phyloP scores from a whole-genome alignment of 106 monocot genomes.

The Vanilla planifolia region DNA sequence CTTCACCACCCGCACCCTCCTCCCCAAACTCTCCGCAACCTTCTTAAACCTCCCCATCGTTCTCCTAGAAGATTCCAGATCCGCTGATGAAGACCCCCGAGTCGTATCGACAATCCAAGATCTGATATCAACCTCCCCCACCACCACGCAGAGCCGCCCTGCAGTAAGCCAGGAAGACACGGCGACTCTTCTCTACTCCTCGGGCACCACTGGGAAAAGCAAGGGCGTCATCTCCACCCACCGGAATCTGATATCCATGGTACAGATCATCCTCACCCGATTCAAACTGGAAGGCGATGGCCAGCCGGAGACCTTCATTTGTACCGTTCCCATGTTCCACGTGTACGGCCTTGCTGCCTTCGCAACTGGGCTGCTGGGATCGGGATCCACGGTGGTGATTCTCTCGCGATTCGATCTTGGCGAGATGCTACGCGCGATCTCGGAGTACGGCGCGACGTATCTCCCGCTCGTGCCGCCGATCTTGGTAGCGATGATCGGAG shows the following conservation, averaged over 20 bases:
- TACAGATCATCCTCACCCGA: conserved; percentile 23
- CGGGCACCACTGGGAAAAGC: conserved; percentile 78
- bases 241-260: conserved; percentile 37
- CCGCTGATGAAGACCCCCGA: conserved; percentile 14
- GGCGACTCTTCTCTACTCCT: conserved; percentile 79
- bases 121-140: conserved; percentile 17
- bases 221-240: conserved; percentile 66
- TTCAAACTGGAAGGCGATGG: conserved; percentile 16
- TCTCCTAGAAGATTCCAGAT: conserved; percentile 33
- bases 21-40: conserved; percentile 33
- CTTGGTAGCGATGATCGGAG: conserved; percentile 58
- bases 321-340: conserved; percentile 68
- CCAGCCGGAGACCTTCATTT: conserved; percentile 21
- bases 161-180: conserved; percentile 51
- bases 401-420: conserved; percentile 26
- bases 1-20: conserved; percentile 42
- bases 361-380: conserved; percentile 36
- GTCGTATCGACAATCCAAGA: conserved; percentile 32
- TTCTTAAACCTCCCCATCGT: conserved; percentile 36
- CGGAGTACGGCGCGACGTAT: conserved; percentile 44
- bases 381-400: conserved; percentile 45
- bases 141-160: conserved; percentile 17
- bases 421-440: conserved; percentile 34
- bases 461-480: conserved; percentile 86
- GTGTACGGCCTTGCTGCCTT: conserved; percentile 63